Base-by-base conservation (phyloP, 768 basidiomycete species). In the Termitomyces sp. region DNA sequence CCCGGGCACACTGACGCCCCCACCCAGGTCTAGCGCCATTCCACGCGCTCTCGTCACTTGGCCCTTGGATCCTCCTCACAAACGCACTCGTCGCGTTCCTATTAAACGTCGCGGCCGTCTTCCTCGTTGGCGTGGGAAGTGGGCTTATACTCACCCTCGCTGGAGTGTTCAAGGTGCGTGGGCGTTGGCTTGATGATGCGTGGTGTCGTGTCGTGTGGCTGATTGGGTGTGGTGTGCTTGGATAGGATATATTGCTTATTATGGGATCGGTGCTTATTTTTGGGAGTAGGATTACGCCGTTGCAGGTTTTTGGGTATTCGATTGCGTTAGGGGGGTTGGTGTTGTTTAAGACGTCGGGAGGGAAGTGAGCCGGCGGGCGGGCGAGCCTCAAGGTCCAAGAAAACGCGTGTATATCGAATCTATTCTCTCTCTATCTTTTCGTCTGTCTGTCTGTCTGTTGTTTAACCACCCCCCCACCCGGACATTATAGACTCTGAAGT, bases 181-280 rank as follows among this genome's bases (percentile, higher is more conserved):
- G n/a, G n/a, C n/a, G n/a, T n/a, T n/a, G n/a, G n/a, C n/a, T n/a
- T n/a, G n/a, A n/a, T n/a, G n/a, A n/a, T n/a, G n/a, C n/a, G n/a
- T n/a, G n/a, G n/a, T n/a, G n/a, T n/a, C n/a, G n/a, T n/a, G n/a
- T n/a, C n/a, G n/a, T n/a, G n/a, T n/a, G n/a, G n/a, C n/a, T n/a
- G n/a, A n/a, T n/a, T n/a, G n/a, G n/a, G n/a, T n/a, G n/a, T n/a
- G n/a, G n/a, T n/a, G n/a, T n/a, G n/a, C n/a, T n/a, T n/a, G n/a
- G n/a, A n/a, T 8, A 90, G 90, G 96, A 98, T 69, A 98, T 98
- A 61, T 82, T 99, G 27, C 85, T 98, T 59, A 94, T 99, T 72
- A 80, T 84, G 8, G 94, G 93, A 46, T 95, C 93, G 1, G 94
- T 98, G 32, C 69, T 94, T 54, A 75, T 96, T 56, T 96, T 96